Base-by-base conservation (phyloP, 2,329 filamentous ascomycete genomes). In the Microdochium paspali region DNA sequence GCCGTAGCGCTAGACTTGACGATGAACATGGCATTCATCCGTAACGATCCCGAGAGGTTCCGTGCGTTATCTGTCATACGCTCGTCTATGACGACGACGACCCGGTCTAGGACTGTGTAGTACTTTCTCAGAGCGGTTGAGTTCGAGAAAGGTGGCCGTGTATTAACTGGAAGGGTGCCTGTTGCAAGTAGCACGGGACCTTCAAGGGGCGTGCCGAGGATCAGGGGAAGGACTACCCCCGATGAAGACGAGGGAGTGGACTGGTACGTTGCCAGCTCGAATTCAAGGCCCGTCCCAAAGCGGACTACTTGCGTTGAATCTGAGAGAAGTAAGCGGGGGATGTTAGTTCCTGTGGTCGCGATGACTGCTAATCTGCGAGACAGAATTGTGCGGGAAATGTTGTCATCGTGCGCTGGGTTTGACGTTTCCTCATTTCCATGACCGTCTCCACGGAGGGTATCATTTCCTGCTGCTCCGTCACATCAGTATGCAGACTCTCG, bases 31-130 rank as follows among this genome's bases (percentile, higher is more conserved):
- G 54, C 58, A 50, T 62, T 62, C 28, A 61, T 54, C 48, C 59
- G 51, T 23, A 52, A 54, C 15, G 53, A 23, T 13, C 52, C 50
- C 23, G 58, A 56, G 15, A 62, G 53, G 42, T 59, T 59, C 30
- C 59, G 54, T 23, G 59, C 57, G 51, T 61, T 60, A 35, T 62
- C 59, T 18, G 57, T 59, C 59, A 62, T 62, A 45, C 52, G 50
- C 24, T 61, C 58, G 13, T 61, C 55, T 23, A 60, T 58, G 30
- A 61, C 49, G n/a, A 62, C 54, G 6, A 62, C 50, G 26, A 54
- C 40, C 5, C 47, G 50, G n/a, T 51, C 50, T 9, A 56, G 53
- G 31, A 53, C 46, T 3, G 52, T 45, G 35, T 57, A 53, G 20
- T 57, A 49, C 46, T 47, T 18, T 20, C 51, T 46, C 10, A 55